Base-by-base conservation (phyloP, 257 asterid genomes). In the Solanum pinnatisectum region DNA sequence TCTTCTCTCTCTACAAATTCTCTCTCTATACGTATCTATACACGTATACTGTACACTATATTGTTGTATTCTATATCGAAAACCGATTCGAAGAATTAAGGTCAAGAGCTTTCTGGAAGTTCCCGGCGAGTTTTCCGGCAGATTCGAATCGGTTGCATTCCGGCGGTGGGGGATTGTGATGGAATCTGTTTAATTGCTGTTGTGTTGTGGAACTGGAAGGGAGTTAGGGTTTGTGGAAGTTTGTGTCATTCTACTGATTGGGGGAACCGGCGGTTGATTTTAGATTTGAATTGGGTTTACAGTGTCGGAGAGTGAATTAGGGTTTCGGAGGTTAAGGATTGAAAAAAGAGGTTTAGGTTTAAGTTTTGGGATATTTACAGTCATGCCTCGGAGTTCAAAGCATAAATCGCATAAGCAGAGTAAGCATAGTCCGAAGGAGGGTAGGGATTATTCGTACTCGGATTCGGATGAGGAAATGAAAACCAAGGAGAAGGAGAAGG, bases 371-470 rank as follows among this genome's bases (percentile, higher is more conserved):
- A 46, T 42, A 92, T 82, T 89, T 82, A 77, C 36, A 86, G 92
- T 73, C 83, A 97, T 97, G 99, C 97, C 99, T 67, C 91, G 92
- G 90, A 96, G 97, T 93, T 95, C 99, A 88, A 93, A 98, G 91
- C 96, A 96, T 90, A 97, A 95, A 90, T 96, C 97, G 59, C 98
- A 96, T 87, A 96, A 96, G 90, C 98, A 93, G 89, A 95, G 98
- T 90, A 97, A 96, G 84, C 98, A 96, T 87, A 93, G 96, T 86
- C 94, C 95, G 65, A 95, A 94, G 83, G 94, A 92, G 78, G 86
- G 87, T 20, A 92, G 83, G 93, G 99, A 95, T 90, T 94, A 95
- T 89, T 94, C 99, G 87, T 94, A 95, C 88, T 94, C 99, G 8
- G 99, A 96, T 83, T 93, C 98, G 1, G 99, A 97, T 23, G 93